Base-by-base conservation (phyloP, 2,329 filamentous ascomycete species). In the Arachnomyces sp. region DNA sequence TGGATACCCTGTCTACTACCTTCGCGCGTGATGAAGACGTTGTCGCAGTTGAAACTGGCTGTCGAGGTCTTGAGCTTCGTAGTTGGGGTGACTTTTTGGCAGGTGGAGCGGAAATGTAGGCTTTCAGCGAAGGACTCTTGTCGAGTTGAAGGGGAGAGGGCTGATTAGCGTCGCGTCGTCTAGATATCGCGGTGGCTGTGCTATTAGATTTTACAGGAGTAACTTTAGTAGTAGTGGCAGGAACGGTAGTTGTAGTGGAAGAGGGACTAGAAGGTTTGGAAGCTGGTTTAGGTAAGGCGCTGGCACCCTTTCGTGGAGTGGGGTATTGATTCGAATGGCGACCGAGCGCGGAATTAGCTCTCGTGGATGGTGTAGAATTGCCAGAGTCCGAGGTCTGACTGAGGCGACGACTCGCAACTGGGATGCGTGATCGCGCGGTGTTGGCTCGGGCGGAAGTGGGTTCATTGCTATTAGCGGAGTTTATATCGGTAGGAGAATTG, bases 61-160 rank as follows among this genome's bases (percentile, higher is more conserved):
- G 81, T 38, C 86, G 74, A n/a, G 85, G 84, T 31, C 85, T 74
- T 31, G 86, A 92, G 55, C 84, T 92, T 55, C 87, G 77, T 36
- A 94, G 66, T 7, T 82, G 78, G 3, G 87, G 86, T 1, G 88
- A 93, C 28, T 81, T 73, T 56, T 84, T 86, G 0, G 84, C 77
- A 13, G 73, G 71, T 32, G 84, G 77, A 28, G 77, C 70, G 42
- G 82, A 76, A 49, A 92, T 84, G 57, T 84, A 85, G 30, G 84
- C 84, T 50, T 82, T 80, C 9, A 92, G 70, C 37, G 77, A 73
- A 33, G 71, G 65, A 51, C 71, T 79, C 51, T 70, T 76, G 45
- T 68, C 73, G 17, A 59, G 55, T 37, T 57, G 52, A 28, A 58
- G 57, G 31, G 58, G 61, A 36, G 54, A 53, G 50, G 59, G 52